Base-by-base conservation (phyloP, 176 grass and related monocot genomes). In the Hsuehochloa calcarea region DNA sequence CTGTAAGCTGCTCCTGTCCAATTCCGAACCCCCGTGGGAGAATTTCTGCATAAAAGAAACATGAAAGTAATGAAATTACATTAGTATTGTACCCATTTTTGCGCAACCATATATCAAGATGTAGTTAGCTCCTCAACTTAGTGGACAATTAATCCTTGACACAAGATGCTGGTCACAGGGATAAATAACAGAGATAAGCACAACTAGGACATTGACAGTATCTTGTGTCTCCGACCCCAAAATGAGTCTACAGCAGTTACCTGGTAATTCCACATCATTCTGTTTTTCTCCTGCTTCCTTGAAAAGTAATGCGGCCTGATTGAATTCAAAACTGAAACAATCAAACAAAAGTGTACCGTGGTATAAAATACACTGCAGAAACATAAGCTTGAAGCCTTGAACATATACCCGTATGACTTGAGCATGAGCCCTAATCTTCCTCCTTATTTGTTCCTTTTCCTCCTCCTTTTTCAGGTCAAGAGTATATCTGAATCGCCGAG, bases 401-500 rank as follows among this genome's bases (percentile, higher is more conserved):
- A 78, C 27, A 44, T 72, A 90, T 96, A 99, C 96, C 82, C 91
- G 68, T 75, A 99, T 99, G 65, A 99, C 96, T 99, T 99, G 96
- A 86, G 93, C 93, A 91, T 96, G 93, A 22, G 93, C 86, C 71
- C 96, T 90, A 75, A 99, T 92, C 61, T 94, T 96, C 86, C 93
- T 96, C 74, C 91, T 89, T 74, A 92, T 88, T 5, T 88, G 90
- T 49, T 99, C 96, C 65, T 96, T 99, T 78, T 99, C 93, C 82
- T 94, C 84, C 74, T 94, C 93, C 72, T 89, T 93, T 85, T 92
- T 92, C 72, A 99, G 87, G 85, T 99, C 93, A 65, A 99, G 80
- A 0, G 96, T 96, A 67, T 99, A 99, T 99, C 96, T 96, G 81
- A 99, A 99, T 67, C 96, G 86, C 23, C 96, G 93, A 72, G 91